Base-by-base conservation (phyloP, 345 rosid genomes). In the Viola odorata region DNA sequence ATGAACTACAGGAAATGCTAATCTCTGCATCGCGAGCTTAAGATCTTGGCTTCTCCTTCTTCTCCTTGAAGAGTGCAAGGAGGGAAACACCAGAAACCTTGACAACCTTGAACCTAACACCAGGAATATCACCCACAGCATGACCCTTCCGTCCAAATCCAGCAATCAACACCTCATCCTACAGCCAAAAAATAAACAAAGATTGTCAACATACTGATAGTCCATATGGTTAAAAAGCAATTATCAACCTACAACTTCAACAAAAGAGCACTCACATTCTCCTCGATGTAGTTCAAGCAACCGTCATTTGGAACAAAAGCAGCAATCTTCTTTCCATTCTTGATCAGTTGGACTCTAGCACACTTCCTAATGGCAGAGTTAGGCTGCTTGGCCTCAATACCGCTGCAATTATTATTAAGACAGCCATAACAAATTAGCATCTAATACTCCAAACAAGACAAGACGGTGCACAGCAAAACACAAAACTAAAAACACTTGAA, bases 371-470 rank as follows among this genome's bases (percentile, higher is more conserved):
- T 94, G 42, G 97, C 99, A 75, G 99, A 91, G 81, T 91, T 94
- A 2, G 99, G 99, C 85, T 94, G 97, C 85, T 94, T 92, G 49
- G 97, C 99, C 70, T 90, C 95, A 78, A 88, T 90, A 65, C 99
- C 97, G 8, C 97, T 89, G 85, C 73, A 70, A 69, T 58, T 75
- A 23, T 23, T 23, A 23, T 15, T 15, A 15, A 10, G 7, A 23
- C 2, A 8, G 9, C 4, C n/a, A 52, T 4, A 23, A 16, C 16
- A 42, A 52, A 10, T 52, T 45, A 53, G 60, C 14, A 58, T 44
- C 13, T 13, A n/a, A 50, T 0, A 32, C 17, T 42, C 47, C 51
- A 3, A 41, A 4, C 32, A 23, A 23, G 32, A 23, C 1, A 23
- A 23, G 32, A 23, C 1, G 2, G 32, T 23, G 75, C 14, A 73